Conservation (phyloP, 257 asterid genomes). For the Ilex asprella region DNA sequence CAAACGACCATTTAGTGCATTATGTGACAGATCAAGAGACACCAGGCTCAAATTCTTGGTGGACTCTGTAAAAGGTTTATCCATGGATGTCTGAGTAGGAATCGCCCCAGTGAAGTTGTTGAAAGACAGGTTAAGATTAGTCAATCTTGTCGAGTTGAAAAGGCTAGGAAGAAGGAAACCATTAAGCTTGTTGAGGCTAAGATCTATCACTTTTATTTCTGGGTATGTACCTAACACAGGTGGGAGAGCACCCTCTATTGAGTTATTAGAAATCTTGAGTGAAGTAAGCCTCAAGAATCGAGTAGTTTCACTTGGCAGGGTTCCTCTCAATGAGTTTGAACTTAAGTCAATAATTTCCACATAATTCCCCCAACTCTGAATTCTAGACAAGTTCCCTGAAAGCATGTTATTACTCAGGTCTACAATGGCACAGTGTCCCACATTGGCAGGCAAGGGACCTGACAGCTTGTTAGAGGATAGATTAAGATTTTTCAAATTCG, state of each 20-base stretch:
- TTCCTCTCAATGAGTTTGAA: constrained; percentile 58
- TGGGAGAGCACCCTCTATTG: constrained; percentile 62
- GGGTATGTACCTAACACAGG: constrained; percentile 54
- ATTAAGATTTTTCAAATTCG: constrained; percentile 54
- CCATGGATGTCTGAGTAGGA: constrained; percentile 24
- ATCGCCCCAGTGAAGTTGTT: constrained; percentile 55
- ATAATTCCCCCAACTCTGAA: constrained; percentile 75
- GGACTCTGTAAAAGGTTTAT: not conserved
- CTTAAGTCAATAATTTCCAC: constrained; percentile 58
- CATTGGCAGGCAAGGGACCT: constrained; percentile 61
- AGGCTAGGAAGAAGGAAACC: constrained; percentile 58
- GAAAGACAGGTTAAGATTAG: constrained; percentile 49
- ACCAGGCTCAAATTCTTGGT: constrained; percentile 33
- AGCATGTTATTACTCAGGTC: constrained; percentile 70
- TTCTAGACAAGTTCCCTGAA: constrained; percentile 61
- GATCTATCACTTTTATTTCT: constrained; percentile 46
- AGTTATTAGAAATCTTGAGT: constrained; percentile 66
- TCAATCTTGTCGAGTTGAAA: constrained; percentile 44
- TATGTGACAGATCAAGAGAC: constrained; percentile 62
- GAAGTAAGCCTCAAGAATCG: constrained; percentile 75
- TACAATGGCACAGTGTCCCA: constrained; percentile 61
- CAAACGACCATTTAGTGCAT: constrained; percentile 46
- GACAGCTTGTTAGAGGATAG: constrained; percentile 65
- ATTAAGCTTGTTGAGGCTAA: constrained; percentile 53
- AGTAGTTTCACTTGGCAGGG: constrained; percentile 50